Percentiles rank a stretch among this genome's conserved stretches.
Evolutionary conservation across 2,329 filamentous ascomycete species (phyloP).

Genomic region (Pyrenophora graminea): DNA sequence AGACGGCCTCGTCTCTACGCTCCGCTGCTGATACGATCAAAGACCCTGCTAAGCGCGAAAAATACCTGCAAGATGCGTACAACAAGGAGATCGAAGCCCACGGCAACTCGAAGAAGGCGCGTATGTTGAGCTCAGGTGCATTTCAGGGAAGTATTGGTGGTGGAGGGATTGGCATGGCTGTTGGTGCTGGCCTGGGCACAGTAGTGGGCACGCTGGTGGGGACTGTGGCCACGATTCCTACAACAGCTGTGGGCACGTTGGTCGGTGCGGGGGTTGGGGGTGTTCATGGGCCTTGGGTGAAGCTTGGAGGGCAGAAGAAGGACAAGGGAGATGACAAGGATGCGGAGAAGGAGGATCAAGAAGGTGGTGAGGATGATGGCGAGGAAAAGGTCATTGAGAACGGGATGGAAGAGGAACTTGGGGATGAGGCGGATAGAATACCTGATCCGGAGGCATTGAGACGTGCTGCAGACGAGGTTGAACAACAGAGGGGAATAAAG

Average conservation of each 20-base stretch:
- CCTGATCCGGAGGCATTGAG: constrained; percentile 32
- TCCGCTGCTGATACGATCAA: constrained; percentile 31
- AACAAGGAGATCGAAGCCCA: constrained; percentile 42
- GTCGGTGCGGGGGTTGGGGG: constrained; percentile 49
- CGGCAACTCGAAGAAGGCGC: constrained; percentile 41
- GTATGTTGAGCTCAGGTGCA: constrained; percentile 41
- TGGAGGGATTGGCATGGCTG: constrained; percentile 49
- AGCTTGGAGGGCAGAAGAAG: constrained; percentile 35
- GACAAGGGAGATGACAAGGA: constrained; percentile 9
- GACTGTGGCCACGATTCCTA: constrained; percentile 47
- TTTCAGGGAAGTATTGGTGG: constrained; percentile 50
- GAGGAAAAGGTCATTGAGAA: constrained; percentile 8
- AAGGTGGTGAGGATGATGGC: constrained; percentile 5
- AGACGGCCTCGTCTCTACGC: constrained; percentile 35
- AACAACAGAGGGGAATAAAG: constrained; percentile 4
- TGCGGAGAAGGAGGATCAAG: constrained; percentile 13
- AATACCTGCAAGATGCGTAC: constrained; percentile 42
- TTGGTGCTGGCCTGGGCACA: constrained; percentile 49
- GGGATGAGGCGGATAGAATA: constrained; percentile 24
- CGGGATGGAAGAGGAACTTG: not conserved
- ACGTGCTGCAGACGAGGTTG: constrained; percentile 26
- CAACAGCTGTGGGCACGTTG: constrained; percentile 46
- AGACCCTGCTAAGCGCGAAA: constrained; percentile 41
- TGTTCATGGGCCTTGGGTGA: constrained; percentile 51
- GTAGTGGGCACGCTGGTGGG: constrained; percentile 49